phyloP scores from a whole-genome alignment of 768 basidiomycete genomes.

The Auricularia sp. region DNA sequence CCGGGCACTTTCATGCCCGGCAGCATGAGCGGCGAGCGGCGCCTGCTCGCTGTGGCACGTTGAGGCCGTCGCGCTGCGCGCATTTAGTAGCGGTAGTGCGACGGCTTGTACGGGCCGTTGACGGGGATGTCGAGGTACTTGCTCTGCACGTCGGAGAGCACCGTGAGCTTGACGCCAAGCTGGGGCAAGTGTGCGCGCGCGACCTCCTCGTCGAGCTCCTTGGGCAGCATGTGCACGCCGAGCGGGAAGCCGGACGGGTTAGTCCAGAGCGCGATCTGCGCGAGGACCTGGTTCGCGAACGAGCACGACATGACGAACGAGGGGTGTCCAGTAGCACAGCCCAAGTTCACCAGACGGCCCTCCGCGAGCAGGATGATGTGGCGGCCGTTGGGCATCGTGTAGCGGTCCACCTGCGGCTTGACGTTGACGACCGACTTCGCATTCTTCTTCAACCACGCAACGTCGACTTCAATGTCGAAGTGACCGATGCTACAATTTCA shows the following conservation, averaged over 20 bases:
- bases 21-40: background rate
- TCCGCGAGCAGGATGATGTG: conserved; percentile 97
- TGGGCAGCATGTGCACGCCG: conserved; percentile 97
- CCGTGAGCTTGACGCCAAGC: conserved; percentile 90
- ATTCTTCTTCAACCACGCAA: conserved; percentile 95
- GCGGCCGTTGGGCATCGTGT: conserved; percentile 82
- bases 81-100: conserved; percentile 56
- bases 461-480: conserved; percentile 86
- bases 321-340: conserved; percentile 96
- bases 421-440: conserved; percentile 77
- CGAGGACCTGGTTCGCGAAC: conserved; percentile 96
- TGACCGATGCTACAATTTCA: conserved; percentile 55
- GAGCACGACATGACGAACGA: conserved; percentile 99
- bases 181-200: conserved; percentile 89
- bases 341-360: conserved; percentile 98
- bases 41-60: conserved; percentile 3
- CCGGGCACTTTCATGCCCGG: background rate
- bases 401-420: conserved; percentile 99
- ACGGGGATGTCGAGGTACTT: conserved; percentile 85
- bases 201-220: conserved; percentile 98
- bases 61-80: conserved; percentile 4
- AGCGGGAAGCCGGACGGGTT: conserved; percentile 85
- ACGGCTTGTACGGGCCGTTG: conserved; percentile 69
- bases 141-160: conserved; percentile 62
- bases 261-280: conserved; percentile 97